A percentile compares a stretch with the other conserved stretches of the same genome.
Conservation (phyloP, 805 yeast species). For the Yamadazyma sp. region DNA sequence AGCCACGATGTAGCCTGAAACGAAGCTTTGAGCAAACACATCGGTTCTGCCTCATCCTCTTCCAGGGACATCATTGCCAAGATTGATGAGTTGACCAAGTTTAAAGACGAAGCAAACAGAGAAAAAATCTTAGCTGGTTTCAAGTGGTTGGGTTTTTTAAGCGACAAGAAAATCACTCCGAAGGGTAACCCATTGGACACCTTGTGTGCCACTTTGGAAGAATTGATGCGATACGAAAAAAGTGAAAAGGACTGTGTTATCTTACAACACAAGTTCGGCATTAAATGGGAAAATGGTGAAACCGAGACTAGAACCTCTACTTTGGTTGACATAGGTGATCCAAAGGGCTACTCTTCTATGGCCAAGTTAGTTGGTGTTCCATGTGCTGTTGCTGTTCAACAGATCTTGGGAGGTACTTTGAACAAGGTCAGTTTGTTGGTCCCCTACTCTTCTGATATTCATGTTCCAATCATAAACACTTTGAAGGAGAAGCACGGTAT, state of each 20-base stretch:
- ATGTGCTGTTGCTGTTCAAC: constrained; percentile 90
- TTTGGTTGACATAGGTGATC: constrained; percentile 88
- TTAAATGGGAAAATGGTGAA: constrained; percentile 92
- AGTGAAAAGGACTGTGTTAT: constrained; percentile 95
- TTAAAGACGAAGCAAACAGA: constrained; percentile 79
- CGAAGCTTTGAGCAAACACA: constrained; percentile 72
- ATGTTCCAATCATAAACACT: constrained; percentile 86
- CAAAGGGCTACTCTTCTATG: constrained; percentile 92
- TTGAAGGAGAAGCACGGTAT: constrained; percentile 89
- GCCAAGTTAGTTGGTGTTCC: constrained; percentile 98
- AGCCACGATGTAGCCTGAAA: constrained; percentile 72
- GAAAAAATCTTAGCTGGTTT: constrained; percentile 85
- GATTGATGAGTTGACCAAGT: constrained; percentile 73
- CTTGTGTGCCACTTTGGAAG: constrained; percentile 92
- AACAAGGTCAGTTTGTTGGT: constrained; percentile 81
- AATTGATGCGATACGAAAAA: constrained; percentile 91
- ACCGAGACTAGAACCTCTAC: constrained; percentile 94
- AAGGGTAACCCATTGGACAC: constrained; percentile 95
- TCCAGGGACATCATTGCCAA: constrained; percentile 74
- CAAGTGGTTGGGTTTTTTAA: constrained; percentile 91
- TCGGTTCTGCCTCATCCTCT: constrained; percentile 68
- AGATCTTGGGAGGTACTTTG: constrained; percentile 78
- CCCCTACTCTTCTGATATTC: constrained; percentile 88
- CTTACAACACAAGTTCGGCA: constrained; percentile 96
- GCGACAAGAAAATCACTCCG: constrained; percentile 73